Evolutionary conservation across 768 basidiomycete genomes (phyloP).

Genomic region (Rhodotorula toruloides): DNA sequence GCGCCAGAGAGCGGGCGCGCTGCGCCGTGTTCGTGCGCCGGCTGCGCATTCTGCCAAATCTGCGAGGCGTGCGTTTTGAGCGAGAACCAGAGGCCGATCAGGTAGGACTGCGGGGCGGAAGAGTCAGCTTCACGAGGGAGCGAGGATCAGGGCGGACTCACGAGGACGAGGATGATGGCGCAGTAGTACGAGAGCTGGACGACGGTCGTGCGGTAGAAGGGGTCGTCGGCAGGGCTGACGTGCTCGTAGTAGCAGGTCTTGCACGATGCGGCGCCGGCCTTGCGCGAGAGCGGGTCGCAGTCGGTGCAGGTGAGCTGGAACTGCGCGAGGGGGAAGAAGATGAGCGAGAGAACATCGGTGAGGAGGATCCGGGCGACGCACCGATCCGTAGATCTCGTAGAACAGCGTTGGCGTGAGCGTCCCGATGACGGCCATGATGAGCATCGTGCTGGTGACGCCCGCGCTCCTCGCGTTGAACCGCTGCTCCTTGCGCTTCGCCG

Average conservation of each 20-base stretch:
- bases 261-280: slow-evolving; percentile 54
- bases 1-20: slow-evolving; percentile 12
- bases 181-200: slow-evolving; percentile 95
- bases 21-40: slow-evolving; percentile 19
- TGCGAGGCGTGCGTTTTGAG: slow-evolving; percentile 94
- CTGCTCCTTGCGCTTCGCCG: slow-evolving; percentile 84
- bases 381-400: slow-evolving; percentile 96
- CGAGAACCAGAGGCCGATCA: slow-evolving; percentile 97
- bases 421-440: slow-evolving; percentile 99
- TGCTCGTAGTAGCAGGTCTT: slow-evolving; percentile 91
- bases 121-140: neutral
- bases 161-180: slow-evolving; percentile 79
- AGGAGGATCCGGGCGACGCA: slow-evolving; percentile 50
- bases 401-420: slow-evolving; percentile 91
- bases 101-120: slow-evolving; percentile 65
- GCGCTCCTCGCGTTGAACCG: slow-evolving; percentile 99
- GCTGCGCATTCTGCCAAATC: slow-evolving; percentile 81
- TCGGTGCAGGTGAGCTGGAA: slow-evolving; percentile 81
- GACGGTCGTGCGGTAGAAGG: slow-evolving; percentile 93
- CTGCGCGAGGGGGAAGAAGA: slow-evolving; percentile 48
- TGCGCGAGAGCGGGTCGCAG: slow-evolving; percentile 55
- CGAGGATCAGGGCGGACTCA: slow-evolving; percentile 51
- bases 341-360: slow-evolving; percentile 18
- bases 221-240: slow-evolving; percentile 84
- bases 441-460: slow-evolving; percentile 96